Base-by-base conservation (phyloP, 2,329 filamentous ascomycete species). In the Ramularia endophylla region DNA sequence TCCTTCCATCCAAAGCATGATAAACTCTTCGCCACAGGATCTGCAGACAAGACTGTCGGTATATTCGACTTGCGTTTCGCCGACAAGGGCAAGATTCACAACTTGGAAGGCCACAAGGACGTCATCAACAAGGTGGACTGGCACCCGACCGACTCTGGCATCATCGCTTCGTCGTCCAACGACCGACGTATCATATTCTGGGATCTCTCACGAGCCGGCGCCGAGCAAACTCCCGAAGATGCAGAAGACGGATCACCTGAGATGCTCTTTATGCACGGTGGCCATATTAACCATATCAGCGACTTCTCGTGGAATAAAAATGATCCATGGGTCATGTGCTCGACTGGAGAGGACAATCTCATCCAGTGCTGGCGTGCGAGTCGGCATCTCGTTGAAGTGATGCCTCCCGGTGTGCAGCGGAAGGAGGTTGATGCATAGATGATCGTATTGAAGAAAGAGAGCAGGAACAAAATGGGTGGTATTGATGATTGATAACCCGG, bases 221-320 rank as follows among this genome's bases (percentile, higher is more conserved):
- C 94, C 59, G 92, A 98, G 68, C 92, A 97, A 66, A 83, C 86
- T 8, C 87, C 88, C 2, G 94, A 98, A 53, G 92, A 98, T 64
- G 83, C 84, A 36, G 90, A 97, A 55, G 92, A 98, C 61, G 92
- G 92, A 0, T 86, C 89, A 1, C 90, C 92, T 38, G 92, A 98
- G 66, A 73, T 98, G 85, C 71, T 98, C 1, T 98, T 98, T 68
- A 97, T 98, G 89, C 92, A 98, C 59, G 92, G 92, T 47, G 92
- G 92, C 22, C 94, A 98, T 70, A 98, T 92, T 8, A 95, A 95
- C 67, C 85, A 94, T 53, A 80, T 98, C 47, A 88, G 87, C 27
- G 94, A 98, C 66, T 98, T 98, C 60, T 90, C 85, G 67, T 98
- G 90, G 90, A 98, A 98, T 66, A 80, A 81, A 54, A 95, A 94